Percentiles rank a stretch among this genome's conserved stretches.
phyloP scores from a whole-genome alignment of 306 rosid genomes.

The Prunus persica region Prunus_persica_NCBIv2 NC_034012.1:8991501-8992000 shows the following conservation, averaged over 20 bases:
- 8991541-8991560: neutral
- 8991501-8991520: neutral
- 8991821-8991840: neutral
- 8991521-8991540: neutral
- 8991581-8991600: neutral
- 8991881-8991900: neutral
- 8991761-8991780: conserved; percentile 44
- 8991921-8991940: conserved; percentile 31
- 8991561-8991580: neutral
- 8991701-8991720: conserved; percentile 50
- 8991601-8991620: conserved; percentile 37
- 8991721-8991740: conserved; percentile 48
- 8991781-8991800: conserved; percentile 31
- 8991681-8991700: conserved; percentile 48
- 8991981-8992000: conserved; percentile 65
- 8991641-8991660: conserved; percentile 66
- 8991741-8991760: conserved; percentile 65
- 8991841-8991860: neutral
- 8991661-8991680: conserved; percentile 52
- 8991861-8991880: neutral
- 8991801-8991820: neutral
- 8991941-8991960: conserved; percentile 29
- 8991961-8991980: conserved; percentile 48
- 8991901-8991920: conserved; percentile 35
- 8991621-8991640: conserved; percentile 74